These are phyloP conservation scores for Neurospora sublineolata DNA, from an alignment of 495 filamentous ascomycete genomes.

Conservation along the genomic window DNA sequence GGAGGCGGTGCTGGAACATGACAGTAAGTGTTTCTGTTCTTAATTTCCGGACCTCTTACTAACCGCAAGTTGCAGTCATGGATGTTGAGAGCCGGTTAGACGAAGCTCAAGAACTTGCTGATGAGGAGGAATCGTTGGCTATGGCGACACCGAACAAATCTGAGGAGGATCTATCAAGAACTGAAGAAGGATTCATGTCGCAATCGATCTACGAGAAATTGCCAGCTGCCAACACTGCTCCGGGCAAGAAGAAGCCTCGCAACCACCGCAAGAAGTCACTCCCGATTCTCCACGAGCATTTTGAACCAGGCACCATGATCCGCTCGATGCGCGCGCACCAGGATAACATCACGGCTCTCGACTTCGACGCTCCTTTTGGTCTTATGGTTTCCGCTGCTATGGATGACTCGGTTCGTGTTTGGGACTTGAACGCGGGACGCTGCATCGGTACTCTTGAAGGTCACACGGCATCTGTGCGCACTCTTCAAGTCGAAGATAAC, in stretches of 20 bases:
- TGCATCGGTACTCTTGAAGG: slow-evolving; percentile 87
- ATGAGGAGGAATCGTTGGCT: slow-evolving; percentile 51
- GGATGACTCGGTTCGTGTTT: slow-evolving; percentile 94
- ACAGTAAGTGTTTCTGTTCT: slow-evolving; percentile 42
- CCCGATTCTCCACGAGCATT: slow-evolving; percentile 92
- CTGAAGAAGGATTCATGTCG: slow-evolving; percentile 79
- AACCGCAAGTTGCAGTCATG: slow-evolving; percentile 43
- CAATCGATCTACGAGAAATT: slow-evolving; percentile 94
- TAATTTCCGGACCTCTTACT: not conserved
- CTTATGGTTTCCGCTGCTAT: slow-evolving; percentile 90
- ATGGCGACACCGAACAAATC: slow-evolving; percentile 41
- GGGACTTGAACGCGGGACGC: slow-evolving; percentile 87
- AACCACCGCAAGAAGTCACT: slow-evolving; percentile 65
- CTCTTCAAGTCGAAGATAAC: slow-evolving; percentile 91
- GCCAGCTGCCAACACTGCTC: slow-evolving; percentile 46
- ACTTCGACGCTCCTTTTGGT: slow-evolving; percentile 93
- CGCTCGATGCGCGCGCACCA: slow-evolving; percentile 78
- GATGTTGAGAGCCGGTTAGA: slow-evolving; percentile 81
- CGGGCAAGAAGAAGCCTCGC: slow-evolving; percentile 50
- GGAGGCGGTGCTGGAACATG: slow-evolving; percentile 79
- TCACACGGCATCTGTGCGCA: slow-evolving; percentile 86
- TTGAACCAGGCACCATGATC: slow-evolving; percentile 81
- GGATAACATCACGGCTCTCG: slow-evolving; percentile 79
- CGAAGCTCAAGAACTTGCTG: slow-evolving; percentile 64
- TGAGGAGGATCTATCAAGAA: slow-evolving; percentile 42